Evolutionary conservation across 331 rosid species (phyloP), one percentile per base, ranked within the genome.

Genomic region (Malus hybrid): DNA sequence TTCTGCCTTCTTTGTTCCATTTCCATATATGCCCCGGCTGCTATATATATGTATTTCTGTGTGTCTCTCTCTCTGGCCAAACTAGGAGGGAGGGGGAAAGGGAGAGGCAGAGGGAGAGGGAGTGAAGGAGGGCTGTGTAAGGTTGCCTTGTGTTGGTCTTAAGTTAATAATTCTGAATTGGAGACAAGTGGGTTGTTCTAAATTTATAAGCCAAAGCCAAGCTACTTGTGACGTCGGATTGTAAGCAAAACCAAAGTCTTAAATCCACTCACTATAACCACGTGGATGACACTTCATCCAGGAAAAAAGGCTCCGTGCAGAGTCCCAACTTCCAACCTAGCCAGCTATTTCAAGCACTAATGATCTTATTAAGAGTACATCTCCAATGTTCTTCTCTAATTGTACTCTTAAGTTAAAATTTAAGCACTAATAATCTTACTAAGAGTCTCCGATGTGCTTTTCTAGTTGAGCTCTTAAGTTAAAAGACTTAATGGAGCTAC

Each of bases 271-370:
- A 85, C 80, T 78, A 75, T 68, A 66, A 73, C 81, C 85, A 87
- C 87, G 94, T 89, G 94, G 86, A 80, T 18, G 44, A 82, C 87
- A 83, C 85, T 89, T 78, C 70, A 78, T 73, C 84, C 83, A 71
- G 53, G 66, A 60, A 80, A 79, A 48, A 36, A 52, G 5, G 20
- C 20, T 52, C 57, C 57, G 57, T 7, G 20, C 1, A 15, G n/a
- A 50, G 56, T 58, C 63, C 16, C 26, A 22, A 58, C 63, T 22
- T 58, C 63, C 63, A 15, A 15, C 19, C n/a, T 50, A 50, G 56
- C 9, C 6, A 58, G 29, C 30, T 58, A n/a, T 20, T 58, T 22
- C 63, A 10, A 58, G 30, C 32, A 60, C 28, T 60, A 60, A 60
- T 60, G 36, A 28, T 14, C 66, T 62, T 15, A 61, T 62, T 16